These are phyloP conservation scores for Eucalyptus albens DNA, from an alignment of 345 rosid species.

Conservation along the genomic window DNA sequence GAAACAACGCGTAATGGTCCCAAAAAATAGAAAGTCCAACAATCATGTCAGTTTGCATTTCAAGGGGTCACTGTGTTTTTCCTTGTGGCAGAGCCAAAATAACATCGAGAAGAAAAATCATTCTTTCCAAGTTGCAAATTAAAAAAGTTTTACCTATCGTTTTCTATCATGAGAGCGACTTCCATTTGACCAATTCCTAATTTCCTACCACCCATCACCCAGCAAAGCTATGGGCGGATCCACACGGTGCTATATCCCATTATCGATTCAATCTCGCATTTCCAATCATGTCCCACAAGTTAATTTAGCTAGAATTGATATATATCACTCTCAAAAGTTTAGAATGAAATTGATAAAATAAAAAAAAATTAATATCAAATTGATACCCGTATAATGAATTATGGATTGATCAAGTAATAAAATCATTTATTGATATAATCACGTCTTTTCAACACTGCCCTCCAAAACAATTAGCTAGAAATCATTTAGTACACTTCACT, in stretches of 20 bases:
- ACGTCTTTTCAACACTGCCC: neutral
- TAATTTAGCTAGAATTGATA: neutral
- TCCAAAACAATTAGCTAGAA: neutral
- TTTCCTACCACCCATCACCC: neutral
- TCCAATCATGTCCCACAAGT: neutral
- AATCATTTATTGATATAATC: neutral
- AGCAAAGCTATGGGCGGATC: neutral
- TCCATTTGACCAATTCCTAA: neutral
- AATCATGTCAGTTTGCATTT: neutral
- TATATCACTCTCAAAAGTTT: neutral
- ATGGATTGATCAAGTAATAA: fast-evolving
- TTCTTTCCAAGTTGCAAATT: neutral
- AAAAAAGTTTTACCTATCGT: neutral
- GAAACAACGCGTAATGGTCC: neutral
- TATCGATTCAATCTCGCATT: neutral
- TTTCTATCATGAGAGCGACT: neutral
- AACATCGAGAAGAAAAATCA: neutral
- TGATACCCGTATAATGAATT: neutral
- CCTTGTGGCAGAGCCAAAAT: neutral
- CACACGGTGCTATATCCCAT: neutral
- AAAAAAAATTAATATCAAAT: neutral
- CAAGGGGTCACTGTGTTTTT: neutral
- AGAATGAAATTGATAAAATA: fast-evolving
- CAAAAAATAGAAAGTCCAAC: neutral
- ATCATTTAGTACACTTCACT: neutral